phyloP scores from a whole-genome alignment of 2,329 filamentous ascomycete species.

The Chaetomiaceae sp. region DNA sequence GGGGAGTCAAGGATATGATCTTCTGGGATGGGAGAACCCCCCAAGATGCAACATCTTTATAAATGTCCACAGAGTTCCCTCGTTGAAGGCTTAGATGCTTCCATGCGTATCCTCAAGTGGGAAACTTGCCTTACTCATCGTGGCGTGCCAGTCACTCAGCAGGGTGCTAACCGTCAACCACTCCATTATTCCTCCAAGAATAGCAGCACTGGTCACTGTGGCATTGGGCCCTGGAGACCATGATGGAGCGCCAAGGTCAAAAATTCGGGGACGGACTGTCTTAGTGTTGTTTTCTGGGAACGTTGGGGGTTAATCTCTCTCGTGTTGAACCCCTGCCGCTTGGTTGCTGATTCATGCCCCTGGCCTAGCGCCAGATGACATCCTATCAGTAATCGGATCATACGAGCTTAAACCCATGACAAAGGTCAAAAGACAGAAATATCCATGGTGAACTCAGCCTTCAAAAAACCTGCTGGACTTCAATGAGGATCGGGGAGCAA shows the following conservation, averaged over 20 bases:
- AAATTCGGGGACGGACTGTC: not conserved
- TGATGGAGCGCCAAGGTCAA: too few relatives aligned
- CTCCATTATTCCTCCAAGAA: not conserved
- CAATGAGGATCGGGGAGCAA: too few relatives aligned
- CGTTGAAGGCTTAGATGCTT: too few relatives aligned
- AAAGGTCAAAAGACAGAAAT: too few relatives aligned
- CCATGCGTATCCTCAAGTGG: not conserved
- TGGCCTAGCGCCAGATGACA: not conserved
- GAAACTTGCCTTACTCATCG: not conserved
- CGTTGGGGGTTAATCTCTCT: not conserved
- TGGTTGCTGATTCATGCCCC: constrained; percentile 4
- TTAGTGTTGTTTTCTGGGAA: not conserved
- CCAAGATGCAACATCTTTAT: too few relatives aligned
- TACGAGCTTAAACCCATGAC: not conserved
- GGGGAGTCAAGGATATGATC: too few relatives aligned
- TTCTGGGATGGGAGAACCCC: too few relatives aligned
- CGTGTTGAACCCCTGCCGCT: not conserved
- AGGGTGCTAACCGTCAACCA: not conserved
- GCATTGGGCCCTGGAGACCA: too few relatives aligned
- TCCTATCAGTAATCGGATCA: too few relatives aligned
- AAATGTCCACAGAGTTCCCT: too few relatives aligned
- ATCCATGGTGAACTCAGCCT: too few relatives aligned
- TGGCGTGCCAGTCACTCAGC: not conserved
- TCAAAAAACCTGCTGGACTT: too few relatives aligned
- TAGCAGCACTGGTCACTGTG: not conserved